phyloP scores from a whole-genome alignment of 1,139 yeast genomes.

The Lodderomyces margitis region DNA sequence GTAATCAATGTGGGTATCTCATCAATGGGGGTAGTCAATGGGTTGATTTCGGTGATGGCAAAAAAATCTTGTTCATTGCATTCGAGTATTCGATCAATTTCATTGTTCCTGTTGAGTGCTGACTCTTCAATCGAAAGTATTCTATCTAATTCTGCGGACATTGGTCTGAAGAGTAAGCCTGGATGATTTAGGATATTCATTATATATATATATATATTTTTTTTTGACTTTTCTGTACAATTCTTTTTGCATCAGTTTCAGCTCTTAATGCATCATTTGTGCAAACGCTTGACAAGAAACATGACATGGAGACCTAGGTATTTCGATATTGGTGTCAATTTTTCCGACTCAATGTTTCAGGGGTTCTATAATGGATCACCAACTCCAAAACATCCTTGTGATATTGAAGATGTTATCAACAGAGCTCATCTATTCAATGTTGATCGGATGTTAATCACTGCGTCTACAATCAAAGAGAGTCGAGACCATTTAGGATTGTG shows the following conservation, averaged over 20 bases:
- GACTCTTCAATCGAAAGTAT: slow-evolving; percentile 35
- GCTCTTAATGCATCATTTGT: background rate
- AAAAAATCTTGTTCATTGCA: slow-evolving; percentile 54
- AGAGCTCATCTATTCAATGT: slow-evolving; percentile 72
- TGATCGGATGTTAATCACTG: slow-evolving; percentile 72
- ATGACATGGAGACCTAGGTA: slow-evolving; percentile 42
- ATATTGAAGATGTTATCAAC: slow-evolving; percentile 58
- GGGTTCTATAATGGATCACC: slow-evolving; percentile 73
- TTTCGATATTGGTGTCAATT: slow-evolving; percentile 68
- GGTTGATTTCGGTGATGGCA: slow-evolving; percentile 54
- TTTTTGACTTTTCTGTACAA: no score
- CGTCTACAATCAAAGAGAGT: slow-evolving; percentile 72
- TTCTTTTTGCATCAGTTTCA: no score
- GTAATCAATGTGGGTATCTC: slow-evolving; percentile 35
- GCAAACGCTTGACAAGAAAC: background rate
- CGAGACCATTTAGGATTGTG: slow-evolving; percentile 38
- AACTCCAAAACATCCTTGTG: slow-evolving; percentile 57
- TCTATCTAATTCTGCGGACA: slow-evolving; percentile 27
- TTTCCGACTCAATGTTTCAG: slow-evolving; percentile 84
- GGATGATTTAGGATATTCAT: no score
- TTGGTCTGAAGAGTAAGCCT: background rate
- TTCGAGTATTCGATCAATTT: slow-evolving; percentile 52
- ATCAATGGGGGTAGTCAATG: slow-evolving; percentile 32
- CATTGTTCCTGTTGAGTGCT: slow-evolving; percentile 46
- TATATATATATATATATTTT: no score